Conservation (phyloP, 768 basidiomycete species). For the Mycena chlorophos region DNA sequence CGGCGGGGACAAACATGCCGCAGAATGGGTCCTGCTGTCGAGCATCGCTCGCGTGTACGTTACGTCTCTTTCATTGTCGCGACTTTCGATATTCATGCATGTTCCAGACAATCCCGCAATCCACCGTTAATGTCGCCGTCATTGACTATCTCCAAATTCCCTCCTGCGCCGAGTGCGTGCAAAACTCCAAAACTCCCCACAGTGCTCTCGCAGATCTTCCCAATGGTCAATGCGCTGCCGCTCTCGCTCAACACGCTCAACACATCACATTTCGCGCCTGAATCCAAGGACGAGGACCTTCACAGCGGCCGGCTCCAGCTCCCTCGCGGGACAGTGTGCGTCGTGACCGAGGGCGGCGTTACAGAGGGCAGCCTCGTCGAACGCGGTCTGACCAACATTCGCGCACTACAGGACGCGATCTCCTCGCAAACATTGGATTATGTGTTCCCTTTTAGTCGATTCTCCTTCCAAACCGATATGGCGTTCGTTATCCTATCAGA, state of each 20-base stretch:
- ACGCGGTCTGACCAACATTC: conserved; percentile 60
- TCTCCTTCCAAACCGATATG: conserved; percentile 74
- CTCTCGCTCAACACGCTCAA: conserved; percentile 68
- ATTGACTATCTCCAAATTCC: conserved; percentile 64
- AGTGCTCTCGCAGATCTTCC: conserved; percentile 59
- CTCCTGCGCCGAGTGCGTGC: conserved; percentile 37
- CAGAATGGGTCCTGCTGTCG: conserved; percentile 73
- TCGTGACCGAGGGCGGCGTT: conserved; percentile 68
- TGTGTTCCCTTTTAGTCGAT: conserved; percentile 72
- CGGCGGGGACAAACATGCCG: conserved; percentile 65
- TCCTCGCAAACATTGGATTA: conserved; percentile 68
- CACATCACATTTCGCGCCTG: conserved; percentile 55
- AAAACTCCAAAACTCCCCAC: conserved; percentile 50
- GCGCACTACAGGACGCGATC: conserved; percentile 63
- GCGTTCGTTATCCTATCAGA: conserved; percentile 60
- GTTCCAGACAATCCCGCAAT: conserved; percentile 60
- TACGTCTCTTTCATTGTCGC: neutral
- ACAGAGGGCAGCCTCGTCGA: conserved; percentile 67
- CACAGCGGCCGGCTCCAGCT: conserved; percentile 76
- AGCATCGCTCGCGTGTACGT: conserved; percentile 65
- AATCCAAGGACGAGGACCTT: conserved; percentile 69
- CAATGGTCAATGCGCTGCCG: conserved; percentile 53
- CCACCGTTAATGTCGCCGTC: conserved; percentile 69
- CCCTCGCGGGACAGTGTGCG: conserved; percentile 55
- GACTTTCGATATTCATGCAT: conserved; percentile 3